Conservation (phyloP, 345 rosid species). For the Brassica rapa region DNA sequence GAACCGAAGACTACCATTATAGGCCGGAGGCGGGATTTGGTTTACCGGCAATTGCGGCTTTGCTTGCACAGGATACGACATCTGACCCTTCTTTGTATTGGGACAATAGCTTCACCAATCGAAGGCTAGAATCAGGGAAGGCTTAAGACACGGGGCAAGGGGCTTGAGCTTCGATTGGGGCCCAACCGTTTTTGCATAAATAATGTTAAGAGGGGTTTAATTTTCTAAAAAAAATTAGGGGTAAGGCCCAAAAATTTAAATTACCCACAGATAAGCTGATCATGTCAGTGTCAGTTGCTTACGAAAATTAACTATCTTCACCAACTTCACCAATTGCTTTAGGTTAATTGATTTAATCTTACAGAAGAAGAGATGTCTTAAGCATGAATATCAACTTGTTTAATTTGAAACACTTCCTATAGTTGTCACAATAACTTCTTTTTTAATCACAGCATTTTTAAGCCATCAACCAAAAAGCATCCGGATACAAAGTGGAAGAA, state of each 20-base stretch:
- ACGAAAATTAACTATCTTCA: background rate
- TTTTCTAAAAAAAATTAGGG: background rate
- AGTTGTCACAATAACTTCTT: background rate
- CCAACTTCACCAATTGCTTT: background rate
- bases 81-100: too few relatives aligned
- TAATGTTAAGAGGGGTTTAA: too few relatives aligned
- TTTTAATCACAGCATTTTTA: background rate
- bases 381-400: background rate
- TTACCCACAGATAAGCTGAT: background rate
- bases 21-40: background rate
- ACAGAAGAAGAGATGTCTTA: background rate
- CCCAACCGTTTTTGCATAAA: too few relatives aligned
- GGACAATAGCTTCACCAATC: background rate
- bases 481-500: background rate
- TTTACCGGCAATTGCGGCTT: background rate
- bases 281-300: background rate
- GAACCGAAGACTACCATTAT: background rate
- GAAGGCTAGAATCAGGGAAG: background rate
- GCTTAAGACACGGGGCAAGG: background rate
- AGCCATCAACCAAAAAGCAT: background rate
- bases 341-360: background rate
- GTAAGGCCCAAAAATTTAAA: background rate
- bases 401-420: background rate
- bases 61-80: background rate
- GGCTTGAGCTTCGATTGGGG: background rate